These are phyloP conservation scores for Meyerozyma sp. DNA, from an alignment of 1,139 yeast species.

Conservation along the genomic window DNA sequence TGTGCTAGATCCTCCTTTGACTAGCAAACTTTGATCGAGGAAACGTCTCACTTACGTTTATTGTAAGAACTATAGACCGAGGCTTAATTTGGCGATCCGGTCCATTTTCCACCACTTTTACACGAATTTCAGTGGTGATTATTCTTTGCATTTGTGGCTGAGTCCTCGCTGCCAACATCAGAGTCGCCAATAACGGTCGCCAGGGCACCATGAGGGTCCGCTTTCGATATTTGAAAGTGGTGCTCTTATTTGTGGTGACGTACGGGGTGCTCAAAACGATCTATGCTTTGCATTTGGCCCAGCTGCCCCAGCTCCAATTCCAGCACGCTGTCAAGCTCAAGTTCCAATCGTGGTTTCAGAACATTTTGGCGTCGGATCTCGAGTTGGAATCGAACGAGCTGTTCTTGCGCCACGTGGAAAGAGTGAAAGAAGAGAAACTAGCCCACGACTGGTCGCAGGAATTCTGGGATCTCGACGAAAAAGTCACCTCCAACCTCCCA, in stretches of 20 bases:
- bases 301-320: constrained; percentile 2
- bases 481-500: constrained; percentile 9
- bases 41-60: no score
- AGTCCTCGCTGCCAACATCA: no score
- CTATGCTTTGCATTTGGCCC: not conserved
- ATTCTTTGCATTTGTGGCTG: not conserved
- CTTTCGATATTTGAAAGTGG: not conserved
- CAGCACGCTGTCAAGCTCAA: constrained; percentile 12
- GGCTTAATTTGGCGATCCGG: no score
- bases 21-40: no score
- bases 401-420: constrained; percentile 12
- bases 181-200: no score
- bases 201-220: not conserved
- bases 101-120: no score
- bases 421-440: constrained; percentile 12
- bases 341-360: constrained; percentile 15
- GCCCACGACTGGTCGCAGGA: constrained; percentile 16
- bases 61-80: no score
- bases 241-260: not conserved
- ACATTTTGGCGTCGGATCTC: constrained; percentile 14
- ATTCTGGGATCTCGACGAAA: constrained; percentile 23
- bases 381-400: constrained; percentile 15
- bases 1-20: no score
- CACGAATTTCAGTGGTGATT: no score
- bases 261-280: not conserved